Base-by-base conservation (phyloP, 805 yeast species). In the Cyberlindnera petersonii region DNA sequence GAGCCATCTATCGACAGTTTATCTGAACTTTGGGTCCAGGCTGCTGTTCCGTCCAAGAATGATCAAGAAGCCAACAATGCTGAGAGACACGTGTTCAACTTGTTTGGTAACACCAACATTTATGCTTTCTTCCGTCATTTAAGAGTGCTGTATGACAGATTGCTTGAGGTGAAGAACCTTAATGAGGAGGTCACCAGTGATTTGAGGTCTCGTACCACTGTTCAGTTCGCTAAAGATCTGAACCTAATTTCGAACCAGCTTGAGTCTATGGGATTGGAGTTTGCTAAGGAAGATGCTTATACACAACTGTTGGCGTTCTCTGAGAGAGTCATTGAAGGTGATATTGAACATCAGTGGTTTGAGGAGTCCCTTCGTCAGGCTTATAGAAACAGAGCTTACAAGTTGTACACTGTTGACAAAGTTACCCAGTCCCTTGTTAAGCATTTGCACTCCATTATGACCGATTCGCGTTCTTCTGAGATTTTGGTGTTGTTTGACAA, bases 341-440 rank as follows among this genome's bases (percentile, higher is more conserved):
- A 87, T 26, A 65, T 93, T 34, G 99, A 93, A 56, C 95, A 86
- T 47, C 93, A 83, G 61, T 81, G 88, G 83, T 94, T 85, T 60
- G 99, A 93, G 66, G 98, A 93, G 62, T 76, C 95, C 14, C 65
- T 93, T 43, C 86, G 99, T 47, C 97, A 91, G 68, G 96, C 94
- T 0, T 93, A 85, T 66, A 77, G 93, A 55, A 93, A 91, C 64
- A 82, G 81, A 46, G 98, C 98, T 0, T 93, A 85, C 68, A 87
- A 87, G 60, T 65, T 93, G 40, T 91, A 88, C 66, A 91, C 98
- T 2, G 74, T 93, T 45, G 97, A 93, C 60, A 93, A 89, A 64
- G 95, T 89, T 19, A 76, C 88, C 16, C 95, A 87, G 55, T 75
- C 85, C 9, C 59, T 84, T 26, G 79, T 81, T 10, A 93, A 93